Percentiles rank a stretch among this genome's conserved stretches.
These are phyloP conservation scores for Teratosphaeria viscida DNA, from an alignment of 2,329 filamentous ascomycete genomes.

Conservation along the genomic window DNA sequence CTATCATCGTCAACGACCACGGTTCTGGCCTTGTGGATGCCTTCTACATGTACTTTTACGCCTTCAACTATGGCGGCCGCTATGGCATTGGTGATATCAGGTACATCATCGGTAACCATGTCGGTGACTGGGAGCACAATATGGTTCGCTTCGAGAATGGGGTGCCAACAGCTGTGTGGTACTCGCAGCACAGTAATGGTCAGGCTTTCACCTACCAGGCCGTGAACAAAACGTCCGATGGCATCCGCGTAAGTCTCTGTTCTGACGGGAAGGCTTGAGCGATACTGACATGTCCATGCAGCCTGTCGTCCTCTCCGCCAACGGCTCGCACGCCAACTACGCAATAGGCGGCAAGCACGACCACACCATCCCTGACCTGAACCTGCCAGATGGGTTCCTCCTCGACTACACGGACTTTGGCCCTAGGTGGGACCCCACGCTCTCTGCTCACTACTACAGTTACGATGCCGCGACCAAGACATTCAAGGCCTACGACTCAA, in stretches of 20 bases:
- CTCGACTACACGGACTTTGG: constrained; percentile 44
- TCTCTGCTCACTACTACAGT: constrained; percentile 46
- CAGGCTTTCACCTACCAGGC: constrained; percentile 51
- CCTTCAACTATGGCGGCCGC: constrained; percentile 44
- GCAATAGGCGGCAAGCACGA: constrained; percentile 50
- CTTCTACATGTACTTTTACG: constrained; percentile 55
- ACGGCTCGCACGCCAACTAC: constrained; percentile 56
- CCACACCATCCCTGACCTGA: constrained; percentile 48
- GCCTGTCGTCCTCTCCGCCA: constrained; percentile 48
- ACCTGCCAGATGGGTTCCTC: background rate
- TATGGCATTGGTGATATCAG: constrained; percentile 8
- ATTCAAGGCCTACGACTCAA: constrained; percentile 41
- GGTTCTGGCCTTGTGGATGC: constrained; percentile 44
- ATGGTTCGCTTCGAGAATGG: constrained; percentile 55
- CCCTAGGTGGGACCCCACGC: constrained; percentile 49
- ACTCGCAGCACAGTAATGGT: constrained; percentile 51
- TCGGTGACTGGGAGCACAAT: constrained; percentile 53
- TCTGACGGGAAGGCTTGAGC: background rate
- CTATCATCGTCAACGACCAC: constrained; percentile 50
- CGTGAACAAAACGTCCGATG: constrained; percentile 40
- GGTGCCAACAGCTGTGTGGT: constrained; percentile 48
- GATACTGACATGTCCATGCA: constrained; percentile 4
- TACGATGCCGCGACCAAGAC: constrained; percentile 33
- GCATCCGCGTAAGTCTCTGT: constrained; percentile 27
- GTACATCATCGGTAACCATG: constrained; percentile 41